Evolutionary conservation across 768 basidiomycete genomes (phyloP), one percentile per base, ranked within the genome.

Genomic region (Phaffia australis): DNA sequence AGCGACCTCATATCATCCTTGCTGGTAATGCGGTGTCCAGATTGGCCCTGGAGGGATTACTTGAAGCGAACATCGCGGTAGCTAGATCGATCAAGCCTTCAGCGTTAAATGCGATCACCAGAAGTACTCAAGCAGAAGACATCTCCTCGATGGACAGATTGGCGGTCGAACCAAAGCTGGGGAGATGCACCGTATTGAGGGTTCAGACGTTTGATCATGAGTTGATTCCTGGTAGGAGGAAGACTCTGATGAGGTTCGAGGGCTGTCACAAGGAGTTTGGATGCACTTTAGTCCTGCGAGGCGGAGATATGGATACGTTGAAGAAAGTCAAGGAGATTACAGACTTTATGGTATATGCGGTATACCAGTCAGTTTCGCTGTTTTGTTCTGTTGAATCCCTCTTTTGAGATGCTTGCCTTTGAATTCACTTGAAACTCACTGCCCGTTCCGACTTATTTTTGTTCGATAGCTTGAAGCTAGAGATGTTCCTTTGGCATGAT

Each of bases 231-330:
- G 92, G 91, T 23, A 83, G 82, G 21, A 82, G 95, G 64, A 99
- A 99, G 79, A 90, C 94, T 0, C 88, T 90, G 73, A 92, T 99
- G 90, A 86, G 95, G 1, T 98, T 99, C 72, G 95, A 99, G 76
- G 94, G 94, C 1, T 95, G 93, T 72, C 87, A 83, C 73, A 83
- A 83, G 59, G 89, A 95, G 69, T 87, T 89, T 82, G 93, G 93
- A 0, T 97, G 92, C 70, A 98, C 95, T 1, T 86, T 99, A 71
- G 81, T 98, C 49, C 76, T 99, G 56, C 83, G 95, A 52, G 95
- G 95, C 14, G 92, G 84, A 3, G 83, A 93, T 72, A 81, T 86
- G 64, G 86, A 87, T 49, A 88, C 84, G 0, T 78, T 99, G 63
- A 81, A 82, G 60, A 85, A 86, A 63, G 82, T 98, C 74, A 99